Conservation (phyloP, 2,329 filamentous ascomycete species). For the Xylariaceae sp. region DNA sequence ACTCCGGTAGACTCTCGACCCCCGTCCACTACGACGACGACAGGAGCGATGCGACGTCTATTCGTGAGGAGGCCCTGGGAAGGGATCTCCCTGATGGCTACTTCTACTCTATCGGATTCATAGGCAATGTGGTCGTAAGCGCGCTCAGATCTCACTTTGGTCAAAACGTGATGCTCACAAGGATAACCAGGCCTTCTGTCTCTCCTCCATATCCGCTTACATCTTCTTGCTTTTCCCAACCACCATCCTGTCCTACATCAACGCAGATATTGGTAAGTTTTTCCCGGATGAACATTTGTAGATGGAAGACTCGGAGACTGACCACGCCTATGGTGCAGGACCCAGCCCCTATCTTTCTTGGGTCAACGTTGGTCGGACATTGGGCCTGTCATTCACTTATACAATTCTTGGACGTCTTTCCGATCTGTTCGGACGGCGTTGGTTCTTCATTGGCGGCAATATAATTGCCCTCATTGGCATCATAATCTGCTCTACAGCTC, state of each 20-base stretch:
- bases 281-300: background rate
- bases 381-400: constrained; percentile 36
- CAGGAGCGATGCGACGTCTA: constrained; percentile 29
- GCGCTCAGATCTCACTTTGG: background rate
- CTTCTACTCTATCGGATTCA: constrained; percentile 34
- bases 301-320: background rate
- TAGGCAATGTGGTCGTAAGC: constrained; percentile 34
- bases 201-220: constrained; percentile 38
- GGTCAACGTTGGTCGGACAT: constrained; percentile 37
- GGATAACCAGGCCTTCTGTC: constrained; percentile 33
- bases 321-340: constrained; percentile 16
- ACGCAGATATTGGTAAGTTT: constrained; percentile 34
- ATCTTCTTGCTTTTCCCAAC: constrained; percentile 39
- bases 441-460: constrained; percentile 40
- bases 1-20: constrained; percentile 1
- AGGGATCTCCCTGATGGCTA: constrained; percentile 37
- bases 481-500: constrained; percentile 35
- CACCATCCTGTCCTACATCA: constrained; percentile 37
- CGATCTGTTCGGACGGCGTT: constrained; percentile 39
- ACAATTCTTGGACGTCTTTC: constrained; percentile 39
- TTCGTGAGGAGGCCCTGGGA: constrained; percentile 35
- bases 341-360: constrained; percentile 35
- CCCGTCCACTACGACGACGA: constrained; percentile 48
- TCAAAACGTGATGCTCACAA: constrained; percentile 6
- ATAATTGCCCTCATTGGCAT: constrained; percentile 36